Evolutionary conservation across 805 yeast species (phyloP), one percentile per base, ranked within the genome.

Genomic region (Maudiozyma pseudohumilis): DNA sequence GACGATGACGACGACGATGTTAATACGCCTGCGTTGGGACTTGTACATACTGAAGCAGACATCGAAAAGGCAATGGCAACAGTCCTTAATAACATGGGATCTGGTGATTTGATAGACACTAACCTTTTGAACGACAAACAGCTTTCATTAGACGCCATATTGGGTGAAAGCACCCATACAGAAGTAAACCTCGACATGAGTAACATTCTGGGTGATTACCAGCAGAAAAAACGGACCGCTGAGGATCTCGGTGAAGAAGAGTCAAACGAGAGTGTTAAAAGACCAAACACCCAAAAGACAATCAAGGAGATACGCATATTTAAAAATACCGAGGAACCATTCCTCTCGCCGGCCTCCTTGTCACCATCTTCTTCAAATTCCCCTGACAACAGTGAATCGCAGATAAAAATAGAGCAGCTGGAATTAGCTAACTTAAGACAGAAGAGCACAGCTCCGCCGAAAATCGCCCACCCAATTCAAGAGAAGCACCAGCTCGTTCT

Each of bases 321-420:
- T 32, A 9, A 19, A 28, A 35, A 13, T 5, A 23, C n/a, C 5
- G 34, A 33, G 13, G 40, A 42, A 29, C 46, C 41, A 21, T 34
- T 40, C 13, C 15, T 61, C 20, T 56, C 66, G 6, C 68, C 68
- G 4, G 64, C 51, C 18, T 63, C 67, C 1, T 40, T 63, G 20
- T 48, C 61, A 10, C 61, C 67, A 8, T 44, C 51, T 6, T 53
- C 61, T 6, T 29, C 44, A 34, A 18, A 32, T 16, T 34, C 39
- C 12, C 32, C 42, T 5, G 40, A 37, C 9, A 32, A 18, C n/a
- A 40, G 11, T 29, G 43, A 36, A 23, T 21, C 38, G 17, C 47
- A 24, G 46, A 45, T 40, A 45, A 46, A 36, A 34, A 24, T 26
- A 18, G 40, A 40, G 20, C 19, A 35, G 16, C 27, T 36, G 20